Evolutionary conservation across 2,329 filamentous ascomycete species (phyloP), one percentile per base, ranked within the genome.

Genomic region (Fonsecaea pugnacius): DNA sequence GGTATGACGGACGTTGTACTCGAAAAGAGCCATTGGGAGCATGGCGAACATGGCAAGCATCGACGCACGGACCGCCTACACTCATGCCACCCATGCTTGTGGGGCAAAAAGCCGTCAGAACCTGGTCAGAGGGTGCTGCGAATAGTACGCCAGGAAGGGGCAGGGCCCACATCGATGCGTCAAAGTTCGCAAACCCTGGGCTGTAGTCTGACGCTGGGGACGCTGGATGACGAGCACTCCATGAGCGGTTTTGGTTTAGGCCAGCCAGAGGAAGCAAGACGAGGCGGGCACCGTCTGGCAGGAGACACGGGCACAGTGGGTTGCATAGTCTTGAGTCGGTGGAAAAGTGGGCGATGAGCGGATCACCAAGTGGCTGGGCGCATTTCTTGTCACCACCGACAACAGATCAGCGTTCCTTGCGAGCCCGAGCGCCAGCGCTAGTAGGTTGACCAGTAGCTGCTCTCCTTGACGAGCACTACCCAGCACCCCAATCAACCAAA

Each of bases 371-470:
- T 70, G 70, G 67, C 67, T 70, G 69, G 69, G 70, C 67, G 70
- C 69, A 71, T 67, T 69, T 71, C 64, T 70, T 33, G 65, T 70
- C 70, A 71, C 70, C 55, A 66, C 50, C 54, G 66, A 70, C 69
- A 18, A 59, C 46, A 24, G 57, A 59, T 59, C 68, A 70, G 64
- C 67, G 65, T 69, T 70, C 68, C 70, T 70, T 63, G 64, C 64
- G 64, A 66, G 62, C 64, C 63, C 66, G 66, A 50, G 50, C 63
- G 55, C 61, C 64, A 64, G 66, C 66, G 66, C 66, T 68, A 68
- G 52, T 36, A n/a, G 7, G 12, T 51, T 48, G 43, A 30, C 64
- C 66, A 68, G 51, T 68, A 48, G 53, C 50, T 51, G 60, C 21
- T 21, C n/a, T 24, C n/a, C 53, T 21, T 43, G 24, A 48, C 40